Base-by-base conservation (phyloP, 2,329 filamentous ascomycete species). In the Cordyceps farinosa region DNA sequence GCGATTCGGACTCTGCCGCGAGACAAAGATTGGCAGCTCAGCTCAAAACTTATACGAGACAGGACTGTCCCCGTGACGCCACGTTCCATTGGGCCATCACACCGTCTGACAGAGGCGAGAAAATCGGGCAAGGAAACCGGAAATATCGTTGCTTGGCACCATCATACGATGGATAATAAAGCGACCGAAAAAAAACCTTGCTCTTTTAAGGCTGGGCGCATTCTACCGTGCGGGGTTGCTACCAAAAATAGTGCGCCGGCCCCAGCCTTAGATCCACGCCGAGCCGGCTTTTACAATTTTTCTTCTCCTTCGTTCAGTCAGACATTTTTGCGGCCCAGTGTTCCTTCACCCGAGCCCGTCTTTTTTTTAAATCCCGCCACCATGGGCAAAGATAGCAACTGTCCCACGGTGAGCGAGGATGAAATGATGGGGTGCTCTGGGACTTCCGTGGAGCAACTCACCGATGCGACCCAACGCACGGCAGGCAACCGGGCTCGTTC, bases 181-280 rank as follows among this genome's bases (percentile, higher is more conserved):
- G 8, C 13, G 36, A 55, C 22, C 52, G 54, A 44, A 17, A 44
- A 55, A 44, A 17, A 44, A 55, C 22, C 27, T 15, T 42, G 36
- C 13, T 42, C 22, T 11, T 22, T 22, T 22, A 22, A 32, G 7
- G 30, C 52, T 55, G 38, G 22, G 17, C 32, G 27, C 45, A 29
- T 48, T 44, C 9, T 5, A 15, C 34, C 38, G 22, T 57, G 55
- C 42, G 42, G 55, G 55, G 55, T 57, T 40, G 42, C 55, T 36
- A 5, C 55, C 32, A 57, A 57, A 57, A 57, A 57, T 57, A 57
- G 55, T 57, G 22, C 13, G 9, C 9, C 15, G 15, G 27, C 29
- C 29, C 17, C 29, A 56, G 29, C 29, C 40, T 22, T 17, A 7
- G 30, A 51, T 51, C 17, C 30, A 30, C 17, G 29, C 15, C 2